These are phyloP conservation scores for Phytophthora quininea DNA, from an alignment of 352 stramenopile genomes.

Conservation along the genomic window DNA sequence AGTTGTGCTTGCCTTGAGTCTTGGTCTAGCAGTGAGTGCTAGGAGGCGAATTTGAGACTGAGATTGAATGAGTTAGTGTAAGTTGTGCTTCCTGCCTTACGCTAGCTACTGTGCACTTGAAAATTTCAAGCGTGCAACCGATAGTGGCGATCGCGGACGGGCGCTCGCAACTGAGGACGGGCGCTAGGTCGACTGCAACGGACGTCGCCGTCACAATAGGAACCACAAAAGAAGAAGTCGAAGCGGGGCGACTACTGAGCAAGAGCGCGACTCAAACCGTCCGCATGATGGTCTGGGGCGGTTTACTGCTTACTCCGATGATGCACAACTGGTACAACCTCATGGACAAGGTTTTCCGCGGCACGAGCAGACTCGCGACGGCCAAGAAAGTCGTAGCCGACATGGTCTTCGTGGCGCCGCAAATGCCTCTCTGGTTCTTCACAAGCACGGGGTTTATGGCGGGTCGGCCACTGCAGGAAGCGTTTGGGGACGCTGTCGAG, in stretches of 20 bases:
- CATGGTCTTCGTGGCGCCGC: conserved; percentile 33
- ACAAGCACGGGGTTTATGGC: conserved; percentile 33
- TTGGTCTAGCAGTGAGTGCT: not conserved
- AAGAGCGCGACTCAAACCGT: conserved; percentile 25
- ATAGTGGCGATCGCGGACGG: no score
- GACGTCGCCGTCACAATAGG: no score
- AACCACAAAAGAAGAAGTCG: not conserved
- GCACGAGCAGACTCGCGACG: conserved; percentile 14
- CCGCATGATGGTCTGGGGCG: conserved; percentile 82
- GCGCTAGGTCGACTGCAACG: no score
- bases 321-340: conserved; percentile 91
- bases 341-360: conserved; percentile 54
- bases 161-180: no score
- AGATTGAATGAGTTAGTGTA: not conserved
- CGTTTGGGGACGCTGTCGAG: conserved; percentile 22
- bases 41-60: conserved; percentile 2
- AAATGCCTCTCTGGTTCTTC: conserved; percentile 37
- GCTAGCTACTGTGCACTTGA: no score
- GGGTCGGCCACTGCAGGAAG: conserved; percentile 17
- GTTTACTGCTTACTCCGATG: conserved; percentile 77
- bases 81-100: no score
- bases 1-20: conserved; percentile 1
- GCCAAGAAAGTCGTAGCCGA: conserved; percentile 34
- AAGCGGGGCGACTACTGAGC: conserved; percentile 11
- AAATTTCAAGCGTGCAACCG: no score